Percentiles rank a stretch among this genome's conserved stretches.
phyloP scores from a whole-genome alignment of 495 filamentous ascomycete species.

The Venustampulla echinocandica region DNA sequence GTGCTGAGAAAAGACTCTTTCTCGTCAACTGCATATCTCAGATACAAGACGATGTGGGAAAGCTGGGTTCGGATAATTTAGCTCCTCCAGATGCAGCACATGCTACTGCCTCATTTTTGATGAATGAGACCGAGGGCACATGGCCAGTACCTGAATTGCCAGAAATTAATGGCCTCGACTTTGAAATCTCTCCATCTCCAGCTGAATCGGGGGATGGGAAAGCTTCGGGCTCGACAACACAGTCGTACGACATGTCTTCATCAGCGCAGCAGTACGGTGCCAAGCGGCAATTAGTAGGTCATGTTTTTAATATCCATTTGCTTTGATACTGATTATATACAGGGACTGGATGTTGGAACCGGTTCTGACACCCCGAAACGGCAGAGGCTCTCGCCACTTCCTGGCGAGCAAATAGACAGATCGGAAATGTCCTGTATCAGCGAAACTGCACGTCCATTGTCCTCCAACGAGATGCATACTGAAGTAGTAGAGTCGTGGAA shows the following conservation, averaged over 20 bases:
- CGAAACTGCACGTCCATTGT: not conserved
- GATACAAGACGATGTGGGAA: constrained; percentile 8
- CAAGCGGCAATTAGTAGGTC: constrained; percentile 16
- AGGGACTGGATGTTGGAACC: constrained; percentile 3
- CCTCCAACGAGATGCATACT: not conserved
- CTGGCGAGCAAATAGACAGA: not conserved
- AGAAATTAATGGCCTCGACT: constrained; percentile 13
- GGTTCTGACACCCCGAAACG: constrained; percentile 16
- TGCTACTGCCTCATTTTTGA: constrained; percentile 9
- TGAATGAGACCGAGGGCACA: not conserved
- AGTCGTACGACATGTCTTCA: constrained; percentile 1
- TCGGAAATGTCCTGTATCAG: constrained; percentile 1
- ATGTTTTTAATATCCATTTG: not conserved
- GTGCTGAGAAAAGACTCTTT: constrained; percentile 6
- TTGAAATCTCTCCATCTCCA: not conserved
- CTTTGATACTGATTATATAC: constrained; percentile 3
- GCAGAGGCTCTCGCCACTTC: constrained; percentile 11
- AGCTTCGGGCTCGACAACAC: constrained; percentile 2
- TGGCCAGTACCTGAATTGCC: constrained; percentile 17
- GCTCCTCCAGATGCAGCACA: constrained; percentile 8
- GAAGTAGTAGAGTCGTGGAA: too few relatives aligned
- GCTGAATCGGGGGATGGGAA: not conserved
- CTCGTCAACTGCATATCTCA: constrained; percentile 14
- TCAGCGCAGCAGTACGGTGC: not conserved
- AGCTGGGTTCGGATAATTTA: constrained; percentile 1